Evolutionary conservation across 2,329 filamentous ascomycete genomes (phyloP), one percentile per base, ranked within the genome.

Genomic region (Neopestalotiopsis sp.): DNA sequence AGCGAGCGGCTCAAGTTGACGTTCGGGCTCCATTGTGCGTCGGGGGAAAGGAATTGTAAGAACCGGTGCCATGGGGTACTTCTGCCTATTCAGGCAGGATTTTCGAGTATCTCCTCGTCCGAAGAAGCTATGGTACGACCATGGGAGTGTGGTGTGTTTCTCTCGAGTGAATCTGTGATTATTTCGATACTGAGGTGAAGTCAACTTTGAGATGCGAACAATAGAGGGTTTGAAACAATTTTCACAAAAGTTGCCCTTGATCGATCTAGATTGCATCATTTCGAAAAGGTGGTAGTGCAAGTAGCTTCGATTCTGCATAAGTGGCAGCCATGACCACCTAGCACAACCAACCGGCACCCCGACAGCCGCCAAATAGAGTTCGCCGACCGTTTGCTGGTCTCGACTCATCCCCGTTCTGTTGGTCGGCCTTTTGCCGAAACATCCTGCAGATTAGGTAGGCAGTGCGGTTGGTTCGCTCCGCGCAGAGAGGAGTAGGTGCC

Each of bases 241-340:
- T 20, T 52, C 45, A 24, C n/a, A 52, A 52, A 14, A 24, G 7
- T 17, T 24, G 9, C 6, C 20, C 45, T 52, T 52, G 45, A 52
- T 52, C 45, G n/a, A 52, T 52, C 45, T 52, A 52, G 45, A 52
- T 52, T 52, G 45, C 45, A 52, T 52, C 45, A 52, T 52, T n/a
- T 52, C 45, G 45, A 10, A 17, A 52, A 9, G 20, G 20, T 52
- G 45, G 45, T 52, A 52, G 45, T 52, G 45, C 17, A 9, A 52
- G 45, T 52, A 52, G 20, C 45, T 52, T 52, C n/a, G 17, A 17
- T 17, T 52, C 20, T 52, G 45, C 45, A 52, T 52, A 52, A 52
- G n/a, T 52, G 45, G 45, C 45, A 52, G n/a, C 20, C 45, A 52
- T 52, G 45, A 20, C 17, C 17, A 52, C 17, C 20, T 7, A n/a